Evolutionary conservation across 2,329 filamentous ascomycete species (phyloP).

Genomic region (Fusarium burgessii): DNA sequence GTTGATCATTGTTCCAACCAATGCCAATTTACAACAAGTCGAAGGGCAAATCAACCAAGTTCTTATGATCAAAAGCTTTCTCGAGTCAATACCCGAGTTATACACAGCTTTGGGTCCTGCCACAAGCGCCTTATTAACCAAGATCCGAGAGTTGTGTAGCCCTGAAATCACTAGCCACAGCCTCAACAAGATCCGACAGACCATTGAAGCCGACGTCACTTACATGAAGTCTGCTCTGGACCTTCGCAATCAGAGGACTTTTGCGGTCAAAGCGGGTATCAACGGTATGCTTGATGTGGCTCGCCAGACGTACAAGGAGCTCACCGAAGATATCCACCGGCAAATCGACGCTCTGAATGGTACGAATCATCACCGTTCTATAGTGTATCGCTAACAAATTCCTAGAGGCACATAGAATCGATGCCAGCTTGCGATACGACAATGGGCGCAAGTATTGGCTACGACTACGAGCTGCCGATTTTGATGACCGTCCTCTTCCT

Average conservation of each 20-base stretch:
- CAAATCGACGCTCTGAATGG: conserved; percentile 76
- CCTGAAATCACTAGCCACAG: conserved; percentile 71
- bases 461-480: conserved; percentile 70
- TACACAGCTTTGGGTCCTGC: conserved; percentile 75
- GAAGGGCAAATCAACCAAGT: conserved; percentile 89
- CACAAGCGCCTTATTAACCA: conserved; percentile 71
- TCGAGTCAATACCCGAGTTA: conserved; percentile 74
- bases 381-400: not conserved
- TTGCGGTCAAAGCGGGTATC: conserved; percentile 87
- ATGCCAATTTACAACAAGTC: conserved; percentile 73
- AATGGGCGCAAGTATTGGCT: conserved; percentile 84
- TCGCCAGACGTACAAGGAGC: conserved; percentile 89
- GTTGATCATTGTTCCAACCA: conserved; percentile 81
- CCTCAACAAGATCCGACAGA: conserved; percentile 72
- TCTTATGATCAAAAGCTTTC: conserved; percentile 86
- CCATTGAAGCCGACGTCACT: conserved; percentile 83
- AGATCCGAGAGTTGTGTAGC: conserved; percentile 77
- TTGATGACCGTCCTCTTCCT: conserved; percentile 71
- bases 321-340: conserved; percentile 80
- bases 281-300: conserved; percentile 90
- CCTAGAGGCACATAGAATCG: conserved; percentile 67
- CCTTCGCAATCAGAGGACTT: conserved; percentile 88
- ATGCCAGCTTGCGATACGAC: conserved; percentile 80
- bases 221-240: conserved; percentile 86
- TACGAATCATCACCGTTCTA: conserved; percentile 49